phyloP scores from a whole-genome alignment of 805 yeast genomes.

The Saccharomycopsis sp. region DNA sequence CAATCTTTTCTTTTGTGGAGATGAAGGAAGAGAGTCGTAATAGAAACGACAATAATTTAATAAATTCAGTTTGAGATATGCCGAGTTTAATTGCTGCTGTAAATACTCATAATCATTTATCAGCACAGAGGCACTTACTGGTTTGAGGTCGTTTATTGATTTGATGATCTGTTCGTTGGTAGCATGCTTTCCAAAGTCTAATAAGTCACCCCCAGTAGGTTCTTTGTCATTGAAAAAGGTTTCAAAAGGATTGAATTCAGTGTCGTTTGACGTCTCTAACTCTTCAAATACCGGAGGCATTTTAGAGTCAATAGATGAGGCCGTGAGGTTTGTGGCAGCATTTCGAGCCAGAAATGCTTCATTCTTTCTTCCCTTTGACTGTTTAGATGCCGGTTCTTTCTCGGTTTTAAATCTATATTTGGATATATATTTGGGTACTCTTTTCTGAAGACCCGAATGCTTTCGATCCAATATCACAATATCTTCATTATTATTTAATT shows the following conservation, averaged over 20 bases:
- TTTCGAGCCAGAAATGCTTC: background rate
- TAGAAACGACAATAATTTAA: constrained; percentile 4
- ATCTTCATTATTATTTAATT: background rate
- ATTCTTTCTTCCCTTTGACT: background rate
- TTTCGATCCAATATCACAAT: background rate
- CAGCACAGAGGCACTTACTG: background rate
- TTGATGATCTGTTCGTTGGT: constrained; percentile 6
- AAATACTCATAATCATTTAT: background rate
- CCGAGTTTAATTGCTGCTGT: background rate
- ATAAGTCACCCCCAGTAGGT: background rate
- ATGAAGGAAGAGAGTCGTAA: background rate
- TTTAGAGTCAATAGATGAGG: background rate
- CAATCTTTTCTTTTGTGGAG: background rate
- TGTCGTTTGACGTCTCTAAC: background rate
- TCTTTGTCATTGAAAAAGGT: background rate
- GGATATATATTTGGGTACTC: background rate
- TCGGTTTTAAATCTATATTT: background rate
- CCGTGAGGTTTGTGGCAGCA: no score
- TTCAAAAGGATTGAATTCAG: background rate
- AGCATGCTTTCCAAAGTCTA: constrained; percentile 1
- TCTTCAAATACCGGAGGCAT: background rate
- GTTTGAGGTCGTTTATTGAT: constrained; percentile 15
- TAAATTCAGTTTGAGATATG: constrained; percentile 7
- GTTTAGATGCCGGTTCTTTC: background rate
- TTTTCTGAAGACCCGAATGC: background rate